Evolutionary conservation across 768 basidiomycete genomes (phyloP), one percentile per base, ranked within the genome.

Genomic region (Coprinopsis sp.): DNA sequence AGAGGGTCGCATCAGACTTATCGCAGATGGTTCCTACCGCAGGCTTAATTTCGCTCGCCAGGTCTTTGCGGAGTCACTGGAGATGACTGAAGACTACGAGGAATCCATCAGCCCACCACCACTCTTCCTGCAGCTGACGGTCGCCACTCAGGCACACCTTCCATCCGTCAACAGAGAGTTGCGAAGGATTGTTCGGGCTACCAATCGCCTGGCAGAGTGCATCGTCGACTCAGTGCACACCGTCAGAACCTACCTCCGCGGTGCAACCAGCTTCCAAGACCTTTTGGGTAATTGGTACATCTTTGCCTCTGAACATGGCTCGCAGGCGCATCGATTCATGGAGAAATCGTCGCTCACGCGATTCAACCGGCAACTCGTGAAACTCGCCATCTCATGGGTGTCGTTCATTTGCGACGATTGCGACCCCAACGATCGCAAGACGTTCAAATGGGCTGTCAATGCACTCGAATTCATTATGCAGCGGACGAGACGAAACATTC

Each of bases 331-430:
- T 57, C 82, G 84, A 53, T 82, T 88, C 61, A 89, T 96, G 84
- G 92, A 95, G 55, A 77, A 77, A 13, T 59, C 78, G 0, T 72
- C 81, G 0, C 62, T 84, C 44, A 69, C 76, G 54, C 84, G 86
- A 54, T 95, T 96, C 66, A 87, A 88, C 59, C 79, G 86, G 6
- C 74, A 87, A 3, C 73, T 97, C 27, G 86, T 94, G 64, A 85
- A 82, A 50, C 78, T 98, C 43, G 91, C 94, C 8, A 97, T 98
- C 56, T 87, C 90, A 11, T 99, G 95, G 95, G 91, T 98, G 27
- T 86, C 92, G 34, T 98, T 99, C 72, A 95, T 98, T 53, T 96
- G 92, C 67, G 93, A 97, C 59, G 91, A 94, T 57, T 99, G 96
- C 68, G 90, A 96, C 56, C 92, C 94, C 6, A 87, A 90, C 27